Conservation (phyloP, 2,329 filamentous ascomycete species). For the Cytospora piceicola region DNA sequence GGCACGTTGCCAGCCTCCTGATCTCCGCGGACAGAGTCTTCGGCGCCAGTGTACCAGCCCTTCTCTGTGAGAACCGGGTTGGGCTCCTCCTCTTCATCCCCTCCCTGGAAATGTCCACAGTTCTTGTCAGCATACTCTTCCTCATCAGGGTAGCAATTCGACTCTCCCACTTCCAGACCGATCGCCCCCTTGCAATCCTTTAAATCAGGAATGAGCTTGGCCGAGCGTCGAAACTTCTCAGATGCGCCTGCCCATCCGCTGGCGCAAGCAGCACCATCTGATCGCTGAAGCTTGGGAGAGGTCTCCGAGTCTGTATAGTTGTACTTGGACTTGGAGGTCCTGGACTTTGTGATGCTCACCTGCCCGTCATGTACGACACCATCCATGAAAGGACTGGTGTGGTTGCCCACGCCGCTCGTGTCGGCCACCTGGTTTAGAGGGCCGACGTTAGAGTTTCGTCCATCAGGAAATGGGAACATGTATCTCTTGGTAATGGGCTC, state of each 20-base stretch:
- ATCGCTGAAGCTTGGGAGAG: neutral
- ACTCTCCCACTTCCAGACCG: slow-evolving; percentile 6
- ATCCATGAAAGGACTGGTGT: neutral
- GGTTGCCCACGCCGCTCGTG: neutral
- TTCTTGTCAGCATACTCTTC: slow-evolving; percentile 20
- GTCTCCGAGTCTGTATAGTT: neutral
- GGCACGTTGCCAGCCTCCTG: neutral
- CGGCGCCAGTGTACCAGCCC: neutral
- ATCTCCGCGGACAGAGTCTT: neutral
- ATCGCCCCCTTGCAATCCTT: slow-evolving; percentile 25
- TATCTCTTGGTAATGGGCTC: slow-evolving; percentile 27
- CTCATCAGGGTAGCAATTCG: slow-evolving; percentile 16
- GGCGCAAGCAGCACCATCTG: slow-evolving; percentile 14
- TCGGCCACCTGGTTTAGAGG: neutral
- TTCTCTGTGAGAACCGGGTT: neutral
- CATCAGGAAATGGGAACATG: slow-evolving; percentile 19
- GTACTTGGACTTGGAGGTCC: neutral
- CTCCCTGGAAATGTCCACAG: neutral
- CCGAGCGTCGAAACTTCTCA: slow-evolving; percentile 19
- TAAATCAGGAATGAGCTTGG: slow-evolving; percentile 21
- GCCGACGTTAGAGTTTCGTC: slow-evolving; percentile 5
- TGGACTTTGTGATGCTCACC: slow-evolving; percentile 9
- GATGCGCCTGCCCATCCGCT: slow-evolving; percentile 25
- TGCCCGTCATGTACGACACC: neutral
- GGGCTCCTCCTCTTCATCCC: neutral